Conservation (phyloP, 805 yeast genomes). For the Wickerhamiella occidentalis region DNA sequence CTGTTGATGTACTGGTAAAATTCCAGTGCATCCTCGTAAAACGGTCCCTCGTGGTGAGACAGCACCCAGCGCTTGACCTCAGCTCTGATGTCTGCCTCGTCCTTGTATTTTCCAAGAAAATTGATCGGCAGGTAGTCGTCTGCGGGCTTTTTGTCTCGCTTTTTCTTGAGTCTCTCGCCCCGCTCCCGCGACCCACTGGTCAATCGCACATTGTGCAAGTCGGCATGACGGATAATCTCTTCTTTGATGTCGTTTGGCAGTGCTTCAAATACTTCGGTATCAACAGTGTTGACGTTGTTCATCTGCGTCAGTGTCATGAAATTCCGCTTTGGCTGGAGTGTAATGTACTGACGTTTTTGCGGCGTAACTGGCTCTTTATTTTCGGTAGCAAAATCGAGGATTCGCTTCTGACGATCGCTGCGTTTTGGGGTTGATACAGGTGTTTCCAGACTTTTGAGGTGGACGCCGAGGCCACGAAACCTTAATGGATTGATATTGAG, state of each 20-base stretch:
- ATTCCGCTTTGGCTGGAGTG: slow-evolving; percentile 17
- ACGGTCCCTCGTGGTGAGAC: slow-evolving; percentile 28
- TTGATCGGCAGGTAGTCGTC: neutral
- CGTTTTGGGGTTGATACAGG: slow-evolving; percentile 10
- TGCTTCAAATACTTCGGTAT: slow-evolving; percentile 50
- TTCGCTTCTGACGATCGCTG: slow-evolving; percentile 7
- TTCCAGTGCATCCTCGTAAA: slow-evolving; percentile 30
- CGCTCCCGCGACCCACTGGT: slow-evolving; percentile 5
- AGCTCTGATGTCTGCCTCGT: slow-evolving; percentile 29
- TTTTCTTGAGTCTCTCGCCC: neutral
- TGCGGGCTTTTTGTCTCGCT: neutral
- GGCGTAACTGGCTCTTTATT: slow-evolving; percentile 2
- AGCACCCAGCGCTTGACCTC: slow-evolving; percentile 31
- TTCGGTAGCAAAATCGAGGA: slow-evolving; percentile 8
- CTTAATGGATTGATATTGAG: slow-evolving; percentile 5
- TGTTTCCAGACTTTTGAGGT: slow-evolving; percentile 30
- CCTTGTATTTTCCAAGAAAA: neutral
- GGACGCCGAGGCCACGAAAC: slow-evolving; percentile 45
- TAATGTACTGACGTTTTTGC: slow-evolving; percentile 13
- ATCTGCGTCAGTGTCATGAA: slow-evolving; percentile 19
- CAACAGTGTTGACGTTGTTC: slow-evolving; percentile 31
- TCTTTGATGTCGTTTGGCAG: slow-evolving; percentile 54
- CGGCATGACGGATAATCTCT: slow-evolving; percentile 36
- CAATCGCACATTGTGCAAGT: slow-evolving; percentile 15
- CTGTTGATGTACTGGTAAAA: slow-evolving; percentile 29